Evolutionary conservation across 495 filamentous ascomycete species (phyloP), one percentile per base, ranked within the genome.

Genomic region (Xylaria curta): DNA sequence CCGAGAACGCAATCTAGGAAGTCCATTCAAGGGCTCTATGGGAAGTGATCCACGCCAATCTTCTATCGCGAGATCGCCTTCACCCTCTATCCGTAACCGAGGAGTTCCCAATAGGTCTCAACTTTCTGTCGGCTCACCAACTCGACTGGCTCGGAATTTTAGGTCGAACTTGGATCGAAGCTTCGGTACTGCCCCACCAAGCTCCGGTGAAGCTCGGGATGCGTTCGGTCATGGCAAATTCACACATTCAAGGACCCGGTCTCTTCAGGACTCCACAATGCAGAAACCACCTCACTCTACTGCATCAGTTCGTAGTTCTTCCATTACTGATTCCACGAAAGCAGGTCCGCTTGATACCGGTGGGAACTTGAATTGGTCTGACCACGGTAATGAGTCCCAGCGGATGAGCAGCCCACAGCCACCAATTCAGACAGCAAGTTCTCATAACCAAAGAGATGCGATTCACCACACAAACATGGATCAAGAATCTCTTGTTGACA

Each of bases 1-100:
- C 54, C 76, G 85, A 63, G 77, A 87, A 73, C 67, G 80, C 69
- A 82, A 78, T 9, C 76, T 89, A 10, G 78, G 85, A 12, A 88
- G 87, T 59, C 87, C 87, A 8, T 89, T 89, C 68, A 83, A 82
- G 40, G 81, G 86, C 26, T 82, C 84, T 4, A 74, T 73, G 12
- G 63, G 76, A 26, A 81, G 76, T 36, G 75, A 75, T 3, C 68
- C 69, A 28, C 75, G 44, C 12, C 72, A 71, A 54, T 70, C 72
- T 28, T 38, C 67, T 38, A 26, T 66, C n/a, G 31, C 49, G 38
- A 64, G 69, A n/a, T 78, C 75, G 24, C 74, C 75, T 49, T 70
- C 73, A 44, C 77, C 68, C n/a, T 64, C 74, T 26, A 70, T 63
- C 53, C 73, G 70, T 38, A 65, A 40, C 13, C 59, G 69, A 42